These are phyloP conservation scores for Leishmania tarentolae DNA, from an alignment of 208 protist species.

Conservation along the genomic window DNA sequence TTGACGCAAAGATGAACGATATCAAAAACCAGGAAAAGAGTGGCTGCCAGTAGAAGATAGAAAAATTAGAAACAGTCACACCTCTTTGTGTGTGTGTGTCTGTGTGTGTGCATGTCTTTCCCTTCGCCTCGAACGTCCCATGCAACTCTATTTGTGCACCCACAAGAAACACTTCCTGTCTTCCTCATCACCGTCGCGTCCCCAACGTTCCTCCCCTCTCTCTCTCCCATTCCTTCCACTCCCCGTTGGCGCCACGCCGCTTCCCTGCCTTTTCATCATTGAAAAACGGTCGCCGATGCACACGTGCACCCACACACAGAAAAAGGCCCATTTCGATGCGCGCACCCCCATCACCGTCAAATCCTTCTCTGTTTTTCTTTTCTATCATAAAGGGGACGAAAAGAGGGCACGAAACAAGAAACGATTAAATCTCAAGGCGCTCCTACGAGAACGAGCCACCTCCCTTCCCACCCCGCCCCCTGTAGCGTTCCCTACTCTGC, in stretches of 20 bases:
- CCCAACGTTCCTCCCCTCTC: neutral
- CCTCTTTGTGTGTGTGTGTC: neutral
- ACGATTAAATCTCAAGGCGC: neutral
- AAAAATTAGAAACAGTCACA: neutral
- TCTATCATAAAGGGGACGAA: neutral
- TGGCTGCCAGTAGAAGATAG: neutral
- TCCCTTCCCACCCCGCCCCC: neutral
- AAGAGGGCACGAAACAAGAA: neutral
- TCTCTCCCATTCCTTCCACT: neutral
- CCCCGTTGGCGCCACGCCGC: neutral
- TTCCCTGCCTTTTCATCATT: neutral
- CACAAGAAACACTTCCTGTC: neutral
- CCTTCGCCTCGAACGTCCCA: neutral
- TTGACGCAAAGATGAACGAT: neutral
- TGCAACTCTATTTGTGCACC: too few species aligned
- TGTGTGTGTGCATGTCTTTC: neutral
- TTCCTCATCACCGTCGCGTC: neutral
- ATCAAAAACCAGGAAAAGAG: neutral
- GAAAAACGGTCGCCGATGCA: neutral
- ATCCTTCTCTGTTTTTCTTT: neutral
- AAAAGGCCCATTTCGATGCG: neutral
- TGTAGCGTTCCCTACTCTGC: neutral
- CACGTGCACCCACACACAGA: neutral
- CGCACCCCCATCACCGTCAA: neutral
- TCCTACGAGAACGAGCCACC: neutral